These are phyloP conservation scores for Mortierella sp. DNA, from an alignment of 371 early-diverging fungal genomes.

Conservation along the genomic window DNA sequence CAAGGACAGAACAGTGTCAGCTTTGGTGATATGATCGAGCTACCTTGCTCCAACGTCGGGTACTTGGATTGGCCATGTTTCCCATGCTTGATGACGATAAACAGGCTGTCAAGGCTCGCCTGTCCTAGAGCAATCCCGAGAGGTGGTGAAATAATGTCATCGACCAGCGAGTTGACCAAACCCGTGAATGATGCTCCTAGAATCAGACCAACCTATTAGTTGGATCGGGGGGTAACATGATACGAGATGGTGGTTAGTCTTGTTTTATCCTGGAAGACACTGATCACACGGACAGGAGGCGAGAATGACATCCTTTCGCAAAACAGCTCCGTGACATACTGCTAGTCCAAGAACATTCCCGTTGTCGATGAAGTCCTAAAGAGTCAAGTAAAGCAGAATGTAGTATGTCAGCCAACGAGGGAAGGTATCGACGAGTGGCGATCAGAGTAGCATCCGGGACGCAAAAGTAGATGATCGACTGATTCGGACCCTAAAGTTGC, in stretches of 20 bases:
- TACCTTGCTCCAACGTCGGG: constrained; percentile 40
- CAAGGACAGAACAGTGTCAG: too few species aligned
- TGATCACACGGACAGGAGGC: too few species aligned
- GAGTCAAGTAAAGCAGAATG: neutral
- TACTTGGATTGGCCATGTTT: constrained; percentile 12
- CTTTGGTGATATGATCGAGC: neutral
- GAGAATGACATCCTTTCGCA: too few species aligned
- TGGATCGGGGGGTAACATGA: too few species aligned
- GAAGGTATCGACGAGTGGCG: neutral
- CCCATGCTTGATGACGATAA: constrained; percentile 40
- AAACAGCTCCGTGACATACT: constrained; percentile 7
- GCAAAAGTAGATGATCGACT: too few species aligned
- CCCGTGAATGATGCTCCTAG: constrained; percentile 36
- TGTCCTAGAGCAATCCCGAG: constrained; percentile 36
- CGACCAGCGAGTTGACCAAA: constrained; percentile 34
- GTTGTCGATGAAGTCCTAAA: constrained; percentile 47
- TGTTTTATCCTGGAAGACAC: too few species aligned
- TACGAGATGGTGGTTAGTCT: too few species aligned
- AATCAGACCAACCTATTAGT: constrained; percentile 35
- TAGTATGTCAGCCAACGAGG: neutral
- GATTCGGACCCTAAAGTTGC: constrained; percentile 27
- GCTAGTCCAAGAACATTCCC: constrained; percentile 47
- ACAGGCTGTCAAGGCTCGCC: constrained; percentile 37
- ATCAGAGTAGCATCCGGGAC: too few species aligned
- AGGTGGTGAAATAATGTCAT: constrained; percentile 47